phyloP scores from a whole-genome alignment of 2,329 filamentous ascomycete species.

The Hymenotorrendiella dingleyae region DNA sequence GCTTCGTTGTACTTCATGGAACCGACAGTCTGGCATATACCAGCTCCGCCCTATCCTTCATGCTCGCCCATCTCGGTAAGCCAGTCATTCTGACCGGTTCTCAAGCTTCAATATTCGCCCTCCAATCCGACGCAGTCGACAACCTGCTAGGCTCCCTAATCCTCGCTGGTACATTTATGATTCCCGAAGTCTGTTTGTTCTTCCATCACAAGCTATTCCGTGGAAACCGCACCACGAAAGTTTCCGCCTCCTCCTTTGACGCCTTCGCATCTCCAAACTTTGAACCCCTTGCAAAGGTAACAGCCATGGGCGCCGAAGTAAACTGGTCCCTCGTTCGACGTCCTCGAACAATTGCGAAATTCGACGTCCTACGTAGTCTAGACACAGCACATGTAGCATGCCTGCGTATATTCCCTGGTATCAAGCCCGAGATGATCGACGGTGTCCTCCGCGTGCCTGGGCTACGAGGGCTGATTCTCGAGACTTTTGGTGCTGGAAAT shows the following conservation, averaged over 20 bases:
- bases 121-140: constrained; percentile 67
- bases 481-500: constrained; percentile 69
- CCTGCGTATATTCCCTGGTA: constrained; percentile 65
- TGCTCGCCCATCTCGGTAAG: constrained; percentile 67
- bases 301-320: constrained; percentile 55
- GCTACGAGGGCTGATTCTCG: constrained; percentile 60
- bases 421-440: constrained; percentile 65
- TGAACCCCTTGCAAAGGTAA: constrained; percentile 55
- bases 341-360: constrained; percentile 50
- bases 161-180: constrained; percentile 67
- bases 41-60: constrained; percentile 65
- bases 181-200: constrained; percentile 68
- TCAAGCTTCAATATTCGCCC: constrained; percentile 62
- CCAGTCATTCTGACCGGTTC: constrained; percentile 62
- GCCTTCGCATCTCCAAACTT: constrained; percentile 65
- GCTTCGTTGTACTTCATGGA: constrained; percentile 66
- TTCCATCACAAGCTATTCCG: constrained; percentile 68
- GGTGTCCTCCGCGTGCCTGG: constrained; percentile 56
- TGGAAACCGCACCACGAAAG: constrained; percentile 63
- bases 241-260: constrained; percentile 61
- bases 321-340: constrained; percentile 57
- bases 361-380: constrained; percentile 55
- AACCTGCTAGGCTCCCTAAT: constrained; percentile 66
- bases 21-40: constrained; percentile 67
- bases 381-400: constrained; percentile 64